Base-by-base conservation (phyloP, 2,329 filamentous ascomycete species). In the Penicillium sp. region DNA sequence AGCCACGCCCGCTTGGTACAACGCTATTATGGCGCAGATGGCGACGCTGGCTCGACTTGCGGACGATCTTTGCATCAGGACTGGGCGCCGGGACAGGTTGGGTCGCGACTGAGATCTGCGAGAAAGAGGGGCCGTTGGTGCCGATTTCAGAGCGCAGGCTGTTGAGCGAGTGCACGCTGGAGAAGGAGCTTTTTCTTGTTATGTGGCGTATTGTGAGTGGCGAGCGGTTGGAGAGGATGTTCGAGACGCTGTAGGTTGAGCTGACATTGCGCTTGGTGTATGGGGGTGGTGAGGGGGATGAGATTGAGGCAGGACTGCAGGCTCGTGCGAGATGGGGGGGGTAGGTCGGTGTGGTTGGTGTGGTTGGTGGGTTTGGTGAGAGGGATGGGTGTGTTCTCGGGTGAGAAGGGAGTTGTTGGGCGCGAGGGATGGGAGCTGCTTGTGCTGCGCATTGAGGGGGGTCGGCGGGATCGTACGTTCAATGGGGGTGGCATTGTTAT, bases 141-240 rank as follows among this genome's bases (percentile, higher is more conserved):
- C 64, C 65, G 32, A 66, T 56, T 34, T 70, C 69, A 0, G 68
- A 68, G 5, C 64, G 67, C 11, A 71, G 56, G 32, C 66, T 70
- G 51, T 59, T 69, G n/a, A 64, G 49, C 0, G 68, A 71, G 42
- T 62, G 52, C 1, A 68, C 55, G 44, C 67, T 69, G 6, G 62
- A 61, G 0, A 61, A 47, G 0, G 67, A 67, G 44, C 67, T 62
- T 32, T 69, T 66, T 38, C 68, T 63, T 1, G 68, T 57, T 39
- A 65, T 67, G 16, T 57, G 59, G 5, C 64, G 64, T 50, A 66
- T 61, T 19, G 62, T 62, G 1, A 59, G 19, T 1, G 60, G 64
- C 3, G 67, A 62, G 27, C 64, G 61, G 13, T 61, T 59, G 4
- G 51, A 39, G 1, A 65, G 59, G 16, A 62, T 51, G 41, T 63